Evolutionary conservation across 2,329 filamentous ascomycete species (phyloP).

Genomic region (Myriosclerotinia curreyana): DNA sequence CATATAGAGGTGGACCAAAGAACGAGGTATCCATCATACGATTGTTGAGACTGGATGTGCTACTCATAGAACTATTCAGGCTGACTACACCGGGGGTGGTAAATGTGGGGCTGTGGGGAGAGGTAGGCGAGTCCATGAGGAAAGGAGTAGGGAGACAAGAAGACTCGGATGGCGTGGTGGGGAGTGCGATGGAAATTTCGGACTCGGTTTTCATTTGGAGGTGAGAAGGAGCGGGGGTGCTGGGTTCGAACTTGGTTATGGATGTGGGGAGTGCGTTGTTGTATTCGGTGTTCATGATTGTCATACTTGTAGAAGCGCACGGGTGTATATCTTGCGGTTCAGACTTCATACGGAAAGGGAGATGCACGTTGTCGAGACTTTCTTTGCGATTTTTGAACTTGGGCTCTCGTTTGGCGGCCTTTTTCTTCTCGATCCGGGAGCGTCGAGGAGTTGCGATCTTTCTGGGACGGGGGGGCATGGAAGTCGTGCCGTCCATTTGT

Average conservation of each 20-base stretch:
- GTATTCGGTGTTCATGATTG: background rate
- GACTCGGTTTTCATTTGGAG: slow-evolving; percentile 12
- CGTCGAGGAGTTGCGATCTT: slow-evolving; percentile 24
- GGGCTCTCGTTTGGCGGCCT: background rate
- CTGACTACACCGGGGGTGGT: background rate
- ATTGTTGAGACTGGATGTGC: background rate
- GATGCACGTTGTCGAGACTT: background rate
- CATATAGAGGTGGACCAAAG: background rate
- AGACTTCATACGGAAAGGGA: background rate
- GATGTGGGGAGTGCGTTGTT: background rate
- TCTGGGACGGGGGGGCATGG: slow-evolving; percentile 25
- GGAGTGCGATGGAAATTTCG: background rate
- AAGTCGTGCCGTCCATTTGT: slow-evolving; percentile 48
- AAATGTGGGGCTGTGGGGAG: background rate
- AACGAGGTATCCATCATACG: background rate
- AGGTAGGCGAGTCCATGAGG: background rate
- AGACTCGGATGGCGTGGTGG: background rate
- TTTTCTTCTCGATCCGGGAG: slow-evolving; percentile 32
- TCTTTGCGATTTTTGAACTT: slow-evolving; percentile 12
- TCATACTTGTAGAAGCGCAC: background rate
- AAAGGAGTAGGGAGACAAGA: background rate
- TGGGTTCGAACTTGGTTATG: background rate
- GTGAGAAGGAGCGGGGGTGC: background rate
- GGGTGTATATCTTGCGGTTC: background rate
- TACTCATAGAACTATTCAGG: background rate